Evolutionary conservation across 2,329 filamentous ascomycete genomes (phyloP).

Genomic region (Teratosphaeria gauchensis): DNA sequence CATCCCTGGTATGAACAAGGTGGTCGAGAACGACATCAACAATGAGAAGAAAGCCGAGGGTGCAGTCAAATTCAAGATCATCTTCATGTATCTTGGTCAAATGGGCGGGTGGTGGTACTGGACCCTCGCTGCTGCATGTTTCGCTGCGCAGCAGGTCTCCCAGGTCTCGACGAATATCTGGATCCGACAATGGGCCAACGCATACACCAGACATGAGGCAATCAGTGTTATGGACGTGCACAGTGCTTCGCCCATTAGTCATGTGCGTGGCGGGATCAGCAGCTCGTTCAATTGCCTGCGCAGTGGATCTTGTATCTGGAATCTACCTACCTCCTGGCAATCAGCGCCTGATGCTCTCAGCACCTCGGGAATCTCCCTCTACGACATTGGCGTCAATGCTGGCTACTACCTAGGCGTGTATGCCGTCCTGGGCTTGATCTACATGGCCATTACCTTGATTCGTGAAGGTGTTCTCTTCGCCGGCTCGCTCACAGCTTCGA

Average conservation of each 20-base stretch:
- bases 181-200: slow-evolving; percentile 92
- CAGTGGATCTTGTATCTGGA: slow-evolving; percentile 43
- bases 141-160: slow-evolving; percentile 72
- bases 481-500: slow-evolving; percentile 81
- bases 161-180: slow-evolving; percentile 85
- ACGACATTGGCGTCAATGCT: slow-evolving; percentile 56
- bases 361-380: background rate
- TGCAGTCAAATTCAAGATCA: slow-evolving; percentile 78
- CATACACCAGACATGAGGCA: slow-evolving; percentile 52
- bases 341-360: background rate
- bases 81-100: slow-evolving; percentile 71
- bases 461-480: slow-evolving; percentile 86
- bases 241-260: slow-evolving; percentile 31
- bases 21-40: slow-evolving; percentile 42
- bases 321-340: slow-evolving; percentile 21
- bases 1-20: slow-evolving; percentile 27
- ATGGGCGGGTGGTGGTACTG: slow-evolving; percentile 99
- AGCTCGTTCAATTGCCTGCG: slow-evolving; percentile 39
- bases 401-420: slow-evolving; percentile 78
- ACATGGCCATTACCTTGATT: slow-evolving; percentile 70
- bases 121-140: slow-evolving; percentile 64
- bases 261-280: slow-evolving; percentile 32
- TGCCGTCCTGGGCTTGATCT: slow-evolving; percentile 65
- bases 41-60: slow-evolving; percentile 72
- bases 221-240: slow-evolving; percentile 26